phyloP scores from a whole-genome alignment of 1,284 basidiomycete genomes.

The Coniferiporia sulphurascens region DNA sequence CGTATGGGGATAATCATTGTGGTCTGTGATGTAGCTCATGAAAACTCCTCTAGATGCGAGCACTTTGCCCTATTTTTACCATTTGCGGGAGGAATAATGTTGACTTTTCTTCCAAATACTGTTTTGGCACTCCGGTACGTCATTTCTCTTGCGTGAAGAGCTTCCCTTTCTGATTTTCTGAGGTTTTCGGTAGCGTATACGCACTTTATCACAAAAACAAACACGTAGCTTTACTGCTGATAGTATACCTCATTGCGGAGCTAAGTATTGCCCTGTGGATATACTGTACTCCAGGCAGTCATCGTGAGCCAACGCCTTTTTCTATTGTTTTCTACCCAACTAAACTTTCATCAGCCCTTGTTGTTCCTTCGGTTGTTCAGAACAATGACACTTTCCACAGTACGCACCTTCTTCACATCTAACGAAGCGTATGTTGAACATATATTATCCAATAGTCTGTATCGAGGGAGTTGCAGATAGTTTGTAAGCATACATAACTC shows the following conservation, averaged over 20 bases:
- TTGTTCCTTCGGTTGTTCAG: not conserved
- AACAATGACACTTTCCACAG: not conserved
- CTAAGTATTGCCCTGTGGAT: slow-evolving; percentile 12
- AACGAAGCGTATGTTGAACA: not conserved
- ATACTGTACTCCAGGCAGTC: slow-evolving; percentile 7
- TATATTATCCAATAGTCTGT: slow-evolving; percentile 1
- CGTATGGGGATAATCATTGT: not conserved
- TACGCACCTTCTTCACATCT: not conserved
- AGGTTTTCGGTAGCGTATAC: not conserved
- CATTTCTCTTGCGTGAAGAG: not conserved
- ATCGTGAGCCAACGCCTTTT: slow-evolving; percentile 2
- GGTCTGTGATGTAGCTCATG: not conserved
- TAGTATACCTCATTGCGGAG: slow-evolving; percentile 7
- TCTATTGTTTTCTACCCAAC: not conserved
- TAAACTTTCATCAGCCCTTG: not conserved
- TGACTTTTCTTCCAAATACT: not conserved
- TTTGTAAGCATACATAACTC: not conserved
- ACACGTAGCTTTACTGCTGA: not conserved
- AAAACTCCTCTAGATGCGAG: not conserved
- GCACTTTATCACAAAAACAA: not conserved
- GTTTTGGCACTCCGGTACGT: not conserved
- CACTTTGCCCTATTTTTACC: not conserved
- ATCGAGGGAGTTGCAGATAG: not conserved
- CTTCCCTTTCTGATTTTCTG: not conserved
- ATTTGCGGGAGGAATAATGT: not conserved